These are phyloP conservation scores for Rosa persica DNA, from an alignment of 306 rosid species.

Conservation along the genomic window DNA sequence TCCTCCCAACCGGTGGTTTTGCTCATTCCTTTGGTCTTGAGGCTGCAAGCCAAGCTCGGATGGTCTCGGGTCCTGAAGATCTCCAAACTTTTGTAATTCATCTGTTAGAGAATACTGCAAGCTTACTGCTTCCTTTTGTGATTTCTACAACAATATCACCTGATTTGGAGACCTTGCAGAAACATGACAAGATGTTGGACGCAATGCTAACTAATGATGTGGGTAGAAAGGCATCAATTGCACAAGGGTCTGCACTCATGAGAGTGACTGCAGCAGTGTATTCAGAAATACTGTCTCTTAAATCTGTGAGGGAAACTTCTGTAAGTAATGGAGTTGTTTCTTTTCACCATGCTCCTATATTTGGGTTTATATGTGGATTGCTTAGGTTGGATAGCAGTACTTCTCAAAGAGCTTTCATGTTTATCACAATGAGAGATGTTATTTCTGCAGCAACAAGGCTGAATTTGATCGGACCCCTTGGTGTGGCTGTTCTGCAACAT, in stretches of 20 bases:
- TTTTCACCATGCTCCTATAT: slow-evolving; percentile 58
- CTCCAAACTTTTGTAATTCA: slow-evolving; percentile 27
- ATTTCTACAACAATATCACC: slow-evolving; percentile 53
- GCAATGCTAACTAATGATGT: slow-evolving; percentile 72
- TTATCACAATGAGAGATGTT: too few species aligned
- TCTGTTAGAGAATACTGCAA: too few species aligned
- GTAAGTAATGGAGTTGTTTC: slow-evolving; percentile 40
- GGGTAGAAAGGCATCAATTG: slow-evolving; percentile 67
- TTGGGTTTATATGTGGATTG: too few species aligned
- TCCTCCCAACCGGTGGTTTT: slow-evolving; percentile 89
- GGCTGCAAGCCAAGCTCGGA: slow-evolving; percentile 65
- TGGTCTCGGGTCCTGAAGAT: slow-evolving; percentile 53
- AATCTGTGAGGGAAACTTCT: slow-evolving; percentile 54
- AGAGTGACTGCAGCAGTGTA: slow-evolving; percentile 74
- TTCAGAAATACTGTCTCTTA: slow-evolving; percentile 59
- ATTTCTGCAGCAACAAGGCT: too few species aligned
- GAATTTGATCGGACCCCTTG: too few species aligned
- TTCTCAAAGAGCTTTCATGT: too few species aligned
- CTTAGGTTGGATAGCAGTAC: too few species aligned
- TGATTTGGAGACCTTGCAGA: slow-evolving; percentile 50
- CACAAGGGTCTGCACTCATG: slow-evolving; percentile 83
- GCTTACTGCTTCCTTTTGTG: too few species aligned
- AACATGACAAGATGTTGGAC: slow-evolving; percentile 58
- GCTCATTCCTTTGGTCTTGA: slow-evolving; percentile 57
- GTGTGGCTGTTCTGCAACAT: too few species aligned